Percentiles rank a stretch among this genome's conserved stretches.
Conservation (phyloP, 441 rosid genomes). For the Syzygium malaccense region DNA sequence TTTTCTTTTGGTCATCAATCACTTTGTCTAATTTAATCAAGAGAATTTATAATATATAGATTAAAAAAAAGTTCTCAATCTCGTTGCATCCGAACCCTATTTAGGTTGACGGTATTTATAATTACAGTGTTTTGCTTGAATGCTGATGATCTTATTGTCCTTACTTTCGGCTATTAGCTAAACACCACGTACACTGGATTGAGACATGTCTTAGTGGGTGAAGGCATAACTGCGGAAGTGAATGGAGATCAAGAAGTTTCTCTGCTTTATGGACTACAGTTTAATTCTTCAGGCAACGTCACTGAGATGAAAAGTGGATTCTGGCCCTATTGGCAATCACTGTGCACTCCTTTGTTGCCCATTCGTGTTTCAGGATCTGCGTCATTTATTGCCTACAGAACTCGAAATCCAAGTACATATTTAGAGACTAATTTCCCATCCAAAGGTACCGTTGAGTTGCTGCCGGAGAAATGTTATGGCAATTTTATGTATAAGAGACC, state of each 20-base stretch:
- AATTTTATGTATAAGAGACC: conserved; percentile 15
- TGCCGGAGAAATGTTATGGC: conserved; percentile 51
- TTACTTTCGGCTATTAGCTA: conserved; percentile 26
- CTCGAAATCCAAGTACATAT: conserved; percentile 24
- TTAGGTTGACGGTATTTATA: neutral
- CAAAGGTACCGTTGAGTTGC: conserved; percentile 36
- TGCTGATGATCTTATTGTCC: neutral
- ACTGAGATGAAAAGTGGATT: conserved; percentile 13
- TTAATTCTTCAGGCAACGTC: neutral
- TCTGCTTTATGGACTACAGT: conserved; percentile 25
- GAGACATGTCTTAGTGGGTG: conserved; percentile 57
- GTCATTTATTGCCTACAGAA: conserved; percentile 44
- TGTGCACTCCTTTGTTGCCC: conserved; percentile 45
- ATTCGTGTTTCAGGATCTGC: conserved; percentile 49
- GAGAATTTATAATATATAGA: neutral
- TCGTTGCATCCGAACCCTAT: neutral
- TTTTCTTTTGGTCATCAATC: neutral
- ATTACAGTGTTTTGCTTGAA: neutral
- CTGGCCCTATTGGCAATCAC: conserved; percentile 16
- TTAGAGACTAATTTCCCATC: conserved; percentile 35
- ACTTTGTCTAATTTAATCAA: neutral
- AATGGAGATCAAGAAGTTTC: conserved; percentile 45
- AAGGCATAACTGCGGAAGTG: conserved; percentile 61
- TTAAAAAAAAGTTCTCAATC: neutral
- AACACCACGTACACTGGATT: conserved; percentile 36